Conservation (phyloP, 495 filamentous ascomycete species). For the Aspergillus funiculosus region DNA sequence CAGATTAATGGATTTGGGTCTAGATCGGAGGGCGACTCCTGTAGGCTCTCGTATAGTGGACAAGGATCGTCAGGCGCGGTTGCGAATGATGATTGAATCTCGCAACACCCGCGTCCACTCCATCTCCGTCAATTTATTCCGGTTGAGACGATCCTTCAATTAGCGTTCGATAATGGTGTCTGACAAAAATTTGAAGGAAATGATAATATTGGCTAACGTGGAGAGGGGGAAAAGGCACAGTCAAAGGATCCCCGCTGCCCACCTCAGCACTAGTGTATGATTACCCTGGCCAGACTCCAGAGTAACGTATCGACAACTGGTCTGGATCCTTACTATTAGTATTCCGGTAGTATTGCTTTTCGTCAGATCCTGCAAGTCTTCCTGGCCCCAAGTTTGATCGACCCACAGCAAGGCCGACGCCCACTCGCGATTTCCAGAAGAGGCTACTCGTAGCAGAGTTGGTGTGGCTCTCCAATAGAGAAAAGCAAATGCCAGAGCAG, state of each 20-base stretch:
- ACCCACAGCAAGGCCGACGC: not conserved
- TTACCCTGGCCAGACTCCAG: not conserved
- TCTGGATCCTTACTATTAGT: too few relatives aligned
- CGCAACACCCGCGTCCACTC: not conserved
- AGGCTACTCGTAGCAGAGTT: not conserved
- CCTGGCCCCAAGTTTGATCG: not conserved
- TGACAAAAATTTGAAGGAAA: too few relatives aligned
- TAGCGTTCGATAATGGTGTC: too few relatives aligned
- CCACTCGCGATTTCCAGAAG: not conserved
- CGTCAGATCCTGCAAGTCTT: not conserved
- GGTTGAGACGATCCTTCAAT: too few relatives aligned
- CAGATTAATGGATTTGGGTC: too few relatives aligned
- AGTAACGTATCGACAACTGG: not conserved
- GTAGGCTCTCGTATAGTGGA: not conserved
- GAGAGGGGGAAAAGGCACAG: too few relatives aligned
- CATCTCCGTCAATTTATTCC: not conserved
- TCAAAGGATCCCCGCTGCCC: too few relatives aligned
- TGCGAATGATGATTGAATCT: too few relatives aligned
- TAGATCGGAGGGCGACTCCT: too few relatives aligned
- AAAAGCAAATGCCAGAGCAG: not conserved
- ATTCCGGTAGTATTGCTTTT: not conserved
- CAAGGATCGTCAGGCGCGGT: not conserved
- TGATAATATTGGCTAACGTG: too few relatives aligned
- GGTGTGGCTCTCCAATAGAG: not conserved
- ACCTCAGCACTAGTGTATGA: conserved; percentile 3